Evolutionary conservation across 345 rosid species (phyloP).

Genomic region (Dimocarpus longan): DNA sequence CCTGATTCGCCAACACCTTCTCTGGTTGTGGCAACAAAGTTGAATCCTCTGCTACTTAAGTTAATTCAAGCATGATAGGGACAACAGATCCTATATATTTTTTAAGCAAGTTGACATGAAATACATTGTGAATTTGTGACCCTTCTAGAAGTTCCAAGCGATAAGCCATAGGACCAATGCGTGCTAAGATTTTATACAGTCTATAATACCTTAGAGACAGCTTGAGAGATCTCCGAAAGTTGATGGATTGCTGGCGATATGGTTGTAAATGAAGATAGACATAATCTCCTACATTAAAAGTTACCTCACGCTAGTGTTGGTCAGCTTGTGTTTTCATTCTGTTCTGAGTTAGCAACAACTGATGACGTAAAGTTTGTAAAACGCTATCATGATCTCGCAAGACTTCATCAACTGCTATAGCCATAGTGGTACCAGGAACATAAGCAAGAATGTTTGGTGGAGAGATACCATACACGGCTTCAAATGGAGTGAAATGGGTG

Average conservation of each 20-base stretch:
- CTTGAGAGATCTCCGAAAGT: not conserved
- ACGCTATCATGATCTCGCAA: not conserved
- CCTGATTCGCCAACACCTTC: not conserved
- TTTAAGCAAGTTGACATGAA: no score
- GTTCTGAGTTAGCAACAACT: not conserved
- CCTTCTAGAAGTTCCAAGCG: not conserved
- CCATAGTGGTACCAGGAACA: not conserved
- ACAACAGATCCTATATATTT: no score
- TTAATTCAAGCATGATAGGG: no score
- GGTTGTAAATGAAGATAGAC: not conserved
- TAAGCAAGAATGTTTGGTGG: not conserved
- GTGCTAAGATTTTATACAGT: not conserved
- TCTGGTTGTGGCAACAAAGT: not conserved
- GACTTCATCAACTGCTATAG: not conserved
- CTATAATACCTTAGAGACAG: not conserved
- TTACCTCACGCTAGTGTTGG: not conserved
- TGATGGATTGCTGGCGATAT: not conserved
- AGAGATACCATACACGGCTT: not conserved
- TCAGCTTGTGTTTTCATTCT: not conserved
- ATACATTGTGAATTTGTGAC: not conserved
- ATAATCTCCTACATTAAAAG: not conserved
- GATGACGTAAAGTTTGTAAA: no score
- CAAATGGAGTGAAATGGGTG: not conserved
- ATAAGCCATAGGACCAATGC: not conserved
- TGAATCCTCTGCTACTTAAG: not conserved